Percentiles rank a stretch among this genome's conserved stretches.
Conservation (phyloP, 805 yeast genomes). For the Ogataea siamensis region DNA sequence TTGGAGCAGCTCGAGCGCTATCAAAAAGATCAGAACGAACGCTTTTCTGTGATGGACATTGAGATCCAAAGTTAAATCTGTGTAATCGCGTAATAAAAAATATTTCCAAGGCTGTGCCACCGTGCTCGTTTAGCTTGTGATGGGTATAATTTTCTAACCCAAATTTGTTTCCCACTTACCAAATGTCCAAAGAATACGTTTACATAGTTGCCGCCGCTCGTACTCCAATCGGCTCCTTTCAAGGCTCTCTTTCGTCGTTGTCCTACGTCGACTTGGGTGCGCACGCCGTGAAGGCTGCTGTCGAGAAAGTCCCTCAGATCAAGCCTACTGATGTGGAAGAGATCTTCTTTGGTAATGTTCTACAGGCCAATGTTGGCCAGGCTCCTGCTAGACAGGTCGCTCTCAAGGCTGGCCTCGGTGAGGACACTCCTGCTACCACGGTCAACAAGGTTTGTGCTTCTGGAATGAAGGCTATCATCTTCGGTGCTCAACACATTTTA, state of each 20-base stretch:
- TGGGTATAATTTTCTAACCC: conserved; percentile 9
- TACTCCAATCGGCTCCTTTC: conserved; percentile 96
- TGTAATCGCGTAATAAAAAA: not conserved
- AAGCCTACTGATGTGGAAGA: conserved; percentile 80
- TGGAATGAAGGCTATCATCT: conserved; percentile 86
- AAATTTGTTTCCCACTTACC: conserved; percentile 10
- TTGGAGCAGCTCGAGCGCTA: conserved; percentile 57
- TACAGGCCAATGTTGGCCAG: conserved; percentile 93
- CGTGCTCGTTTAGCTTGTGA: not conserved
- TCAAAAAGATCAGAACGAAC: conserved; percentile 50
- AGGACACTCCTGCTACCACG: conserved; percentile 80
- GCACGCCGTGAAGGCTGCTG: conserved; percentile 86
- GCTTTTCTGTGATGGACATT: conserved; percentile 27
- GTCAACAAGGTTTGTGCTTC: conserved; percentile 97
- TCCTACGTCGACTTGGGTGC: conserved; percentile 85
- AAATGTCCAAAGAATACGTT: conserved; percentile 45
- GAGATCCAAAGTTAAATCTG: conserved; percentile 33
- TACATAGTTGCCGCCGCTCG: conserved; percentile 90
- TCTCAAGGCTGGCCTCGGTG: conserved; percentile 79
- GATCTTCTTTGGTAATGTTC: conserved; percentile 87
- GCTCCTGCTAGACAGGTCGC: conserved; percentile 99
- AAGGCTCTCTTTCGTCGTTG: conserved; percentile 75
- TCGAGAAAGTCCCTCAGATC: conserved; percentile 78
- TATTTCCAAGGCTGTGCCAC: conserved; percentile 5
- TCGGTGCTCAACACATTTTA: conserved; percentile 86